Evolutionary conservation across 2,329 filamentous ascomycete genomes (phyloP), one percentile per base, ranked within the genome.

Genomic region (Fusarium sp.): DNA sequence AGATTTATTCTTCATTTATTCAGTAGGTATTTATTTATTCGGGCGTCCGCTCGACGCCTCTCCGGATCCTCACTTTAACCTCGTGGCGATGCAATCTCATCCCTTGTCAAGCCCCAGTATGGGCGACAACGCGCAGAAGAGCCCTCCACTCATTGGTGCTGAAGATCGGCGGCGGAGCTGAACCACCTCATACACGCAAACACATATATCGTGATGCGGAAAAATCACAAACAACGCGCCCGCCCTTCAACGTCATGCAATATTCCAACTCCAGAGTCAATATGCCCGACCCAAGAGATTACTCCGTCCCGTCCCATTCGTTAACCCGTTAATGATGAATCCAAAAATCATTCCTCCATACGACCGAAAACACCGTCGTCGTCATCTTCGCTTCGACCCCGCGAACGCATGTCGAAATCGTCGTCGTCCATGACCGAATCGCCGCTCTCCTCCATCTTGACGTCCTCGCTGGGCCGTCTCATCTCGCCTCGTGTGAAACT

Each of bases 301-400:
- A 66, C 68, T 74, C 74, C 73, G 66, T 72, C 69, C 73, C 64
- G 66, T 60, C 66, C 73, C 69, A 66, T 60, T 75, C 71, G 63
- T 76, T 74, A 75, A 68, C 73, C 75, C 66, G 75, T 70, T 75
- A 72, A 67, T 73, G 67, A 72, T 78, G 64, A 74, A 74, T 60
- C 67, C 71, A 71, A 75, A 46, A 72, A 73, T 84, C 87, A 96
- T 83, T 97, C 94, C 84, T 99, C 96, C 96, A 98, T 98, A 76
- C 91, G 91, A 66, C 95, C 95, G 86, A 99, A 99, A 78, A 98
- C 93, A 80, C 95, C 95, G 75, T 98, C 95, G 75, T 98, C 96
- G 72, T 97, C 95, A 77, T 98, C 95, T 77, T 97, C 94, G 81
- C 91, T 92, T 71, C 92, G 89, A 59, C 89, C 89, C 64, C 90